Conservation (phyloP, 106 monocot species). For the Hemerocallis citrina region DNA sequence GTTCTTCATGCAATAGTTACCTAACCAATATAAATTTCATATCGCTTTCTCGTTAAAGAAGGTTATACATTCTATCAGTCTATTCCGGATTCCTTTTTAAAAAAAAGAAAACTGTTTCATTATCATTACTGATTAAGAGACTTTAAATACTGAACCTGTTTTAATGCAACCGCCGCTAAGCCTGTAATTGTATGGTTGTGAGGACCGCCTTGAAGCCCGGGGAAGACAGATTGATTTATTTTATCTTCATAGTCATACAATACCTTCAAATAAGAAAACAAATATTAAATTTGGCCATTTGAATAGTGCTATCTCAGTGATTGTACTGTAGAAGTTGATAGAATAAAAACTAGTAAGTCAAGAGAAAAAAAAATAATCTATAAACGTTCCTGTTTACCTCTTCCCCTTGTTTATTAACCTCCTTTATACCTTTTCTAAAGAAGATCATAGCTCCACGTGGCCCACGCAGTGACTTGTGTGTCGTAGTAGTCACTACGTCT, state of each 20-base stretch:
- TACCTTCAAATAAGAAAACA: constrained; percentile 29
- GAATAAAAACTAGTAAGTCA: no score
- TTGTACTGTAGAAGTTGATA: no score
- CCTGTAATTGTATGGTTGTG: constrained; percentile 95
- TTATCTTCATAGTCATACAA: constrained; percentile 82
- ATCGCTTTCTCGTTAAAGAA: no score
- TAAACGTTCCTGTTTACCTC: constrained; percentile 26
- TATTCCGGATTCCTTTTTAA: no score
- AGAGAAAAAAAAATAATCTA: no score
- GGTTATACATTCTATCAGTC: no score
- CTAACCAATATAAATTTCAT: no score
- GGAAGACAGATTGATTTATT: constrained; percentile 90
- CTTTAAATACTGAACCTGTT: no score
- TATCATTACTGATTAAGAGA: not conserved
- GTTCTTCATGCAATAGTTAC: no score
- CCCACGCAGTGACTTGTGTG: constrained; percentile 94
- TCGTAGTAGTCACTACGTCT: constrained; percentile 86
- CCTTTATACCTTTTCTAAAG: constrained; percentile 80
- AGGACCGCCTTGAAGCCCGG: constrained; percentile 95
- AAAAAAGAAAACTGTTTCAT: no score
- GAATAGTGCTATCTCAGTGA: no score
- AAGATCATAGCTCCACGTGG: constrained; percentile 98
- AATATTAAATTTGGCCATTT: no score
- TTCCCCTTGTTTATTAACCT: constrained; percentile 74
- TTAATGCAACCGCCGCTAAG: constrained; percentile 91